Base-by-base conservation (phyloP, 352 stramenopile species). In the Phytopythium sindhum region DNA sequence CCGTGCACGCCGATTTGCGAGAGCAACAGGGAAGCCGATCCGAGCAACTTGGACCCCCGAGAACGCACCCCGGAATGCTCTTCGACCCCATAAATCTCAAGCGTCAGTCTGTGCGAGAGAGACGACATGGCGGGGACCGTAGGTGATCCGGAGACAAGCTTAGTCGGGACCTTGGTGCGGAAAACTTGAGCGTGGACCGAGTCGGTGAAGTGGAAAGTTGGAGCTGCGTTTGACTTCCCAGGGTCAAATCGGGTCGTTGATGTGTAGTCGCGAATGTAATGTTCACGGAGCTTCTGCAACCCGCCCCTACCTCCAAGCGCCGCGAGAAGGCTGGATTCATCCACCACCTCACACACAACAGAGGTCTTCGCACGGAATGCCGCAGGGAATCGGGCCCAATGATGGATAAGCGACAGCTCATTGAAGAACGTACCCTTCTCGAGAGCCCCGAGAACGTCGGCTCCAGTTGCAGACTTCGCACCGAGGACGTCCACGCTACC, bases 381-480 rank as follows among this genome's bases (percentile, higher is more conserved):
- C 0, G 78, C 80, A 28, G 68, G 67, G 39, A 77, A 60, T 31
- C 69, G 65, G 1, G 76, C 60, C 77, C 77, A 90, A 15, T 41
- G 61, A 21, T 69, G 67, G 48, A 92, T 85, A 11, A 92, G 48
- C 6, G 73, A 74, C 62, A 86, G 65, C 41, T 92, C 80, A 39
- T 92, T 92, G 41, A 89, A 77, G 24, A 75, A 35, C 2, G 67
- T 31, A 9, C 62, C 57, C 0, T 64, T 57, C 7, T 31, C 35
- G 9, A 91, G 28, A 2, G 42, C 60, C 37, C 75, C 75, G n/a
- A 83, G 58, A 33, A 68, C 24, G 31, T 76, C 66, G 7, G 69
- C 60, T 10, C 80, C 80, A 9, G 70, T 72, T 0, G 80, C 78
- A 4, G 81, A 86, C 28, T 64, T 33, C 0, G 83, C 79, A 9